These are phyloP conservation scores for Diatrype stigma DNA, from an alignment of 2,329 filamentous ascomycete genomes.

Conservation along the genomic window DNA sequence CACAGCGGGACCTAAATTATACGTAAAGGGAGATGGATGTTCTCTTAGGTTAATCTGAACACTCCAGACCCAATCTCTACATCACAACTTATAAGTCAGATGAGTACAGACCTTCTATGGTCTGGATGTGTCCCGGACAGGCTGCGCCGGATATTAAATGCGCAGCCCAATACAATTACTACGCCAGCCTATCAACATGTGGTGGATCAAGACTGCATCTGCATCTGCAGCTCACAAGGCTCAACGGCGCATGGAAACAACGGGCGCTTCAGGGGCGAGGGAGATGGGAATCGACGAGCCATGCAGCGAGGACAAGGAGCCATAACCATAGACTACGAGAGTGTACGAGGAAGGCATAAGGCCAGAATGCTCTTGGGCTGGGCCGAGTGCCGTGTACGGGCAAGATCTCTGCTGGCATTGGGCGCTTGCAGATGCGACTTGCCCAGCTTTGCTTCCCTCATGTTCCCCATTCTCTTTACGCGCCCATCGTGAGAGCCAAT, in stretches of 20 bases:
- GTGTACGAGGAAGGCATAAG: background rate
- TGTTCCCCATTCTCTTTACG: conserved; percentile 19
- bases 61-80: too few species aligned
- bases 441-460: conserved; percentile 15
- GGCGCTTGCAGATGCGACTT: conserved; percentile 21
- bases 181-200: too few species aligned
- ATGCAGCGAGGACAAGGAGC: background rate
- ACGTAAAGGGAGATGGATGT: background rate
- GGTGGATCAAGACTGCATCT: background rate
- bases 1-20: background rate
- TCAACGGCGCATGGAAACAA: background rate
- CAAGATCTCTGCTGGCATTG: conserved; percentile 11
- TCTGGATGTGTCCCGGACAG: background rate
- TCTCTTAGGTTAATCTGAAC: too few species aligned
- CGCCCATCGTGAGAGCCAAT: conserved; percentile 15
- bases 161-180: background rate
- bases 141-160: background rate
- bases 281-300: background rate
- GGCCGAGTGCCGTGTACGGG: background rate
- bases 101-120: too few species aligned
- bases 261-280: background rate
- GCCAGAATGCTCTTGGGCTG: background rate
- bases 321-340: background rate
- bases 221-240: background rate
- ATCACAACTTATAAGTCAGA: too few species aligned